Evolutionary conservation across 1,284 basidiomycete species (phyloP).

Genomic region (Apiotrichum porosum): DNA sequence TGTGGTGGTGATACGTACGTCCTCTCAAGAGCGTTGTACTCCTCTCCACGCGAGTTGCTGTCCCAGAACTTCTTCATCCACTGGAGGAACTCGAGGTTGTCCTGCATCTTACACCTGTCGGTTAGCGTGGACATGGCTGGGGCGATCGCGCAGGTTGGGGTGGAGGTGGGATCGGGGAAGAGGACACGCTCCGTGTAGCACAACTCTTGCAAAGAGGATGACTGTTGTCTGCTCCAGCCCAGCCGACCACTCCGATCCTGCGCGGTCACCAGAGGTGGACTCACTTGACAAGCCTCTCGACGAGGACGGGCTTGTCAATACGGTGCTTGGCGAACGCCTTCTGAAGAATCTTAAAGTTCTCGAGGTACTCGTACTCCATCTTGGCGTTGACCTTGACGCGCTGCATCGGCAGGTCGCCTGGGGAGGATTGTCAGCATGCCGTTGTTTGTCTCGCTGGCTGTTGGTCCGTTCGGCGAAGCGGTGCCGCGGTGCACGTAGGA

Average conservation of each 20-base stretch:
- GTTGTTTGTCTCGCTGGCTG: not conserved
- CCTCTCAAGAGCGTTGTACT: slow-evolving; percentile 75
- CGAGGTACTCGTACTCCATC: slow-evolving; percentile 93
- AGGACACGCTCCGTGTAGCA: too few species aligned
- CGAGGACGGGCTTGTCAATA: slow-evolving; percentile 94
- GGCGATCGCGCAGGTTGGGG: not conserved
- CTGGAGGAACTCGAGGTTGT: slow-evolving; percentile 97
- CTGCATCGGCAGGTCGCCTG: slow-evolving; percentile 78
- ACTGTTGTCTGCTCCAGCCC: too few species aligned
- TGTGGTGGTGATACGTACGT: slow-evolving; percentile 27
- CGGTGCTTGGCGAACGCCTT: slow-evolving; percentile 79
- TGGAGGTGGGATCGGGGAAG: not conserved
- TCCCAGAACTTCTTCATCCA: slow-evolving; percentile 99
- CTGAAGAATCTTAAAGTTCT: slow-evolving; percentile 93
- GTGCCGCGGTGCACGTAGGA: too few species aligned
- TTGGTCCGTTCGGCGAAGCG: not conserved
- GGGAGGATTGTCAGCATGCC: not conserved
- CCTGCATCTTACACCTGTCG: slow-evolving; percentile 92
- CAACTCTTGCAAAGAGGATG: too few species aligned
- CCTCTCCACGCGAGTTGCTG: slow-evolving; percentile 76
- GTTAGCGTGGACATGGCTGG: not conserved
- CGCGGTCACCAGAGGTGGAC: slow-evolving; percentile 13
- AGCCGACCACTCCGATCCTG: not conserved
- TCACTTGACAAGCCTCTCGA: slow-evolving; percentile 80
- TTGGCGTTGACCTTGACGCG: slow-evolving; percentile 88